Evolutionary conservation across 495 filamentous ascomycete species (phyloP).

Genomic region (Bombardia bombarda): DNA sequence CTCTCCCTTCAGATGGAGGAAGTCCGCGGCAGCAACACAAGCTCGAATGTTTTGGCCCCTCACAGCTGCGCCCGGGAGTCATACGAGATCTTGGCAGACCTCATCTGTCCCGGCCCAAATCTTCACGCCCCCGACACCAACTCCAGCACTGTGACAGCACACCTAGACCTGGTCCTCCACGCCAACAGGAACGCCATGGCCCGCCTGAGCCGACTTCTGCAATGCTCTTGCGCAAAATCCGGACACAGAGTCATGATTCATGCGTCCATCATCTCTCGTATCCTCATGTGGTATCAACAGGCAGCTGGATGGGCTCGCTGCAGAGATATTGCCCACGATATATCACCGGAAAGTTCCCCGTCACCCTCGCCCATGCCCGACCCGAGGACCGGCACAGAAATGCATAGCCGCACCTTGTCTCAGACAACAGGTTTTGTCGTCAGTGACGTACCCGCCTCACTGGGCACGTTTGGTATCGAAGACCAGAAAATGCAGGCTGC

Average conservation of each 20-base stretch:
- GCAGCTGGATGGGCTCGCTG: background rate
- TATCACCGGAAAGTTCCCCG: too few relatives aligned
- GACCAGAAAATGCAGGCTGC: background rate
- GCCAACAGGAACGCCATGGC: background rate
- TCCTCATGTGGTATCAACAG: conserved; percentile 2
- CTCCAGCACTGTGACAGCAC: background rate
- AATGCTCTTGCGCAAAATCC: background rate
- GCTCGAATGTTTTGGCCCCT: background rate
- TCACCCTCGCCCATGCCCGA: background rate
- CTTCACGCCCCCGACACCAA: conserved; percentile 1
- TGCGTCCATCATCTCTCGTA: background rate
- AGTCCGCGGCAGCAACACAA: background rate
- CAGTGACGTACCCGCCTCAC: background rate
- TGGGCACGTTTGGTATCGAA: background rate
- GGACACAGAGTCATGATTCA: conserved; percentile 1
- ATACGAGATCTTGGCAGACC: conserved; percentile 1
- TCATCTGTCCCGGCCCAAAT: background rate
- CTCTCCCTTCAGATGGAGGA: background rate
- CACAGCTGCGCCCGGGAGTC: conserved; percentile 1
- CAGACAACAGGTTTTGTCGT: background rate
- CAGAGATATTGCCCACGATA: too few relatives aligned
- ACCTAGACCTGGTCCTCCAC: background rate
- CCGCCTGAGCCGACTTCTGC: background rate
- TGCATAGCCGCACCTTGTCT: background rate
- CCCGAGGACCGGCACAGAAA: background rate